A percentile compares a stretch with the other conserved stretches of the same genome.
Conservation (phyloP, 768 basidiomycete genomes). For the Tephrocybe sp. region DNA sequence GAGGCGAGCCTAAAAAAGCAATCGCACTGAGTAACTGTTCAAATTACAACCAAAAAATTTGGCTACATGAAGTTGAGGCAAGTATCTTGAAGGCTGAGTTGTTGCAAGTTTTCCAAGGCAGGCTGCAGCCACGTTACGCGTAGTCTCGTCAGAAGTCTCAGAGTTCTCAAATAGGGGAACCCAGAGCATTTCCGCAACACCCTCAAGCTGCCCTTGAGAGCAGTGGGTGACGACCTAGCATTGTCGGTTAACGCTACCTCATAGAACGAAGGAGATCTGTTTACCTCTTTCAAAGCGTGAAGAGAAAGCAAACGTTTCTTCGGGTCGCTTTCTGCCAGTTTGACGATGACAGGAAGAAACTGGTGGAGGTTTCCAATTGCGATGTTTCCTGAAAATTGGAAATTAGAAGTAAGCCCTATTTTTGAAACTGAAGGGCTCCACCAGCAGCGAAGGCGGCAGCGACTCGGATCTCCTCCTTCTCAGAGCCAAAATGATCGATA, state of each 20-base stretch:
- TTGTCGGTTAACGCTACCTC: background rate
- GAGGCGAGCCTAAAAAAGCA: conserved; percentile 56
- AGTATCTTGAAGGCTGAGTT: conserved; percentile 85
- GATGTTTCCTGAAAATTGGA: conserved; percentile 69
- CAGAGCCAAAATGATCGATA: conserved; percentile 71
- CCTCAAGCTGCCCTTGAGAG: conserved; percentile 79
- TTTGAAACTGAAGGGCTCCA: conserved; percentile 36
- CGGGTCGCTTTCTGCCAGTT: conserved; percentile 70
- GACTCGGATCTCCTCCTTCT: conserved; percentile 83
- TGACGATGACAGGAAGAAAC: conserved; percentile 85
- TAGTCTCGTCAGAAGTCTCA: conserved; percentile 86
- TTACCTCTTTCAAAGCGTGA: conserved; percentile 90
- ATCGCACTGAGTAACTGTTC: background rate
- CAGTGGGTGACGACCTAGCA: conserved; percentile 88
- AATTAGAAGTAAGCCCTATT: background rate
- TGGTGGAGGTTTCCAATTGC: conserved; percentile 89
- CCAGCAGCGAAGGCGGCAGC: conserved; percentile 96
- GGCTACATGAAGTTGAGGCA: conserved; percentile 85
- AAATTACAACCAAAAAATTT: conserved; percentile 22
- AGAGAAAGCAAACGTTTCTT: conserved; percentile 83
- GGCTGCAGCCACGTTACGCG: conserved; percentile 92
- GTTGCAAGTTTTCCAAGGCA: conserved; percentile 95
- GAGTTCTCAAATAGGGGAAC: conserved; percentile 89
- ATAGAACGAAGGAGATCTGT: conserved; percentile 19
- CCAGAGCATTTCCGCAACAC: conserved; percentile 90